These are phyloP conservation scores for Xylaria sp. DNA, from an alignment of 2,329 filamentous ascomycete species.

Conservation along the genomic window DNA sequence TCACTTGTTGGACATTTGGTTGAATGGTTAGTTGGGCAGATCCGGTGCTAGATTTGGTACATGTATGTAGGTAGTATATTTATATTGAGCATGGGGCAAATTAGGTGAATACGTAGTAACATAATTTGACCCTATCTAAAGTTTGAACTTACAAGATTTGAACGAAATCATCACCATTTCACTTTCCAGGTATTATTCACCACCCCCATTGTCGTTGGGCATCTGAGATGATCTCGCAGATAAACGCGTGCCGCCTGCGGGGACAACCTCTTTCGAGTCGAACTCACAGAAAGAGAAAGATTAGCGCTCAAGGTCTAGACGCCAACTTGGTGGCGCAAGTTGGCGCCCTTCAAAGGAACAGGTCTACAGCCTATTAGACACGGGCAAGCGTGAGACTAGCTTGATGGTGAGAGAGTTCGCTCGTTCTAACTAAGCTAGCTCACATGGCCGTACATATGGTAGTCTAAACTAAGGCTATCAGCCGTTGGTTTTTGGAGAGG, in stretches of 20 bases:
- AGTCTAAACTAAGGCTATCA: background rate
- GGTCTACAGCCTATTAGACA: slow-evolving; percentile 38
- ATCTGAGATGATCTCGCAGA: slow-evolving; percentile 1
- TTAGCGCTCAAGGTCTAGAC: slow-evolving; percentile 19
- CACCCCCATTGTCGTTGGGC: slow-evolving; percentile 18
- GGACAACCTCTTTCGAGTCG: slow-evolving; percentile 4
- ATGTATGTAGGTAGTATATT: background rate
- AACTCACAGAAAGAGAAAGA: slow-evolving; percentile 4
- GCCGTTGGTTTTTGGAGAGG: too few species aligned
- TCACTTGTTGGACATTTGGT: slow-evolving; percentile 7
- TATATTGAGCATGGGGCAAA: background rate
- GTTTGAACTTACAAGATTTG: background rate
- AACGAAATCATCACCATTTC: background rate
- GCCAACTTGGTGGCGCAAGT: slow-evolving; percentile 24
- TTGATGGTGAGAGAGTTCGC: slow-evolving; percentile 34
- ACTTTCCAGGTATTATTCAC: background rate
- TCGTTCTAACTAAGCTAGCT: slow-evolving; percentile 39
- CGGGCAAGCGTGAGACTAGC: slow-evolving; percentile 31
- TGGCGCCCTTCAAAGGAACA: slow-evolving; percentile 11
- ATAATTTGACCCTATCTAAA: background rate
- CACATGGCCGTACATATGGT: background rate
- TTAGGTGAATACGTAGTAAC: background rate
- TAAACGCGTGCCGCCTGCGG: slow-evolving; percentile 15
- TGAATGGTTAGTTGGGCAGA: slow-evolving; percentile 18
- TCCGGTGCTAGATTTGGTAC: background rate